Percentiles rank a stretch among this genome's conserved stretches.
These are phyloP conservation scores for Chaetomium sp. DNA, from an alignment of 2,329 filamentous ascomycete genomes.

Conservation along the genomic window DNA sequence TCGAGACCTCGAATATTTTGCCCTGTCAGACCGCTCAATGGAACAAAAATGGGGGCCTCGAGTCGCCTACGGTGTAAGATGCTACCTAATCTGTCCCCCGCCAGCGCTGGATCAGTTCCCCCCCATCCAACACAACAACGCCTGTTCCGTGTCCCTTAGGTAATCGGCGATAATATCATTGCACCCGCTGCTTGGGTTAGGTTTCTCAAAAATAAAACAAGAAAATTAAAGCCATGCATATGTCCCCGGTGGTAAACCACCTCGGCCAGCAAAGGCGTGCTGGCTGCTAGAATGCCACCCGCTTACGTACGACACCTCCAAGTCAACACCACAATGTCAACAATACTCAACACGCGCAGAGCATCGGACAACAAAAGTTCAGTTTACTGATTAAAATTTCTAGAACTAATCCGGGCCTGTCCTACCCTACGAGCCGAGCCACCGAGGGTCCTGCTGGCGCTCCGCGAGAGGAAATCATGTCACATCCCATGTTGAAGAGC, in stretches of 20 bases:
- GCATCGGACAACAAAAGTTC: constrained; percentile 9
- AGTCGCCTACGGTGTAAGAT: too few relatives aligned
- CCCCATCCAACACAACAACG: too few relatives aligned
- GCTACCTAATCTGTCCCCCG: too few relatives aligned
- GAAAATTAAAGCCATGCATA: not conserved
- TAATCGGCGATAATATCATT: not conserved
- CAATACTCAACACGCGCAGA: not conserved
- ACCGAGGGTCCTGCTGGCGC: constrained; percentile 7
- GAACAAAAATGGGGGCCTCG: not conserved
- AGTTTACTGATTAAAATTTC: constrained; percentile 24
- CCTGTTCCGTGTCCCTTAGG: not conserved
- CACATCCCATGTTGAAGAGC: constrained; percentile 18
- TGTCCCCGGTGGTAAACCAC: not conserved
- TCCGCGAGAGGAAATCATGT: constrained; percentile 12
- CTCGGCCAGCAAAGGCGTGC: not conserved
- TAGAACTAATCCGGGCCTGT: constrained; percentile 21
- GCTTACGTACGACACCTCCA: not conserved
- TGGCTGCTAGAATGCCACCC: not conserved
- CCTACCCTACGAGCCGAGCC: constrained; percentile 7
- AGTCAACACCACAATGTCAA: not conserved
- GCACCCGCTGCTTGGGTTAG: not conserved
- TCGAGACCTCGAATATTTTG: not conserved
- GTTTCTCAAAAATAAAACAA: not conserved
- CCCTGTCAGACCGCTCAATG: not conserved
- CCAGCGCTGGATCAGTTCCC: too few relatives aligned